Percentiles rank a stretch among this genome's conserved stretches.
Conservation (phyloP, 176 grass and related monocot genomes). For the maize (Zea mays) region Zm-B73-REFERENCE-NAM-5.0 NC_050103.1:88691001-88691500, state of each 20-base stretch:
- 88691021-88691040: conserved; percentile 49
- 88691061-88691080: conserved; percentile 74
- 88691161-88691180: not conserved
- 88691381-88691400: too few relatives aligned
- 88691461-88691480: too few relatives aligned
- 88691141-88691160: not conserved
- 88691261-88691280: conserved; percentile 27
- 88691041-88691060: conserved; percentile 67
- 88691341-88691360: not conserved
- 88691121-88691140: conserved; percentile 20
- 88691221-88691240: conserved; percentile 40
- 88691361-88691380: not conserved
- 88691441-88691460: too few relatives aligned
- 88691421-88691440: too few relatives aligned
- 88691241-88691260: conserved; percentile 51
- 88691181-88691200: not conserved
- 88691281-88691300: not conserved
- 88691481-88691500: too few relatives aligned
- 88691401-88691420: too few relatives aligned
- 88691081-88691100: conserved; percentile 48
- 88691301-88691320: not conserved
- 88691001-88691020: conserved; percentile 62
- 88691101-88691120: not conserved
- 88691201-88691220: conserved; percentile 36
- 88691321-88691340: not conserved